Base-by-base conservation (phyloP, 2,329 filamentous ascomycete species). In the Graphilbum sp. region DNA sequence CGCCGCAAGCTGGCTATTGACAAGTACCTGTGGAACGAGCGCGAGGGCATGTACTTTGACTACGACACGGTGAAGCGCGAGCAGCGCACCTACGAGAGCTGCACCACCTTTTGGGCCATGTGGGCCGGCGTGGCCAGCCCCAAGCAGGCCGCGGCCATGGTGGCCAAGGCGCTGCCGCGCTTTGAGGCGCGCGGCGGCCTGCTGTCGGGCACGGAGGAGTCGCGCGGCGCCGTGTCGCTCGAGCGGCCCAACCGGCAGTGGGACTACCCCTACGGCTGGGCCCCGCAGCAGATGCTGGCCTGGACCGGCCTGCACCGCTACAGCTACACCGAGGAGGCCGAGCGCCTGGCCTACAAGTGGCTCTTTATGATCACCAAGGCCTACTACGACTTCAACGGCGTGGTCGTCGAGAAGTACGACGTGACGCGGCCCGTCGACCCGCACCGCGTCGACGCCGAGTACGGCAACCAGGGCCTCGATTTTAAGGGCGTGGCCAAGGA, bases 181-280 rank as follows among this genome's bases (percentile, higher is more conserved):
- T 87, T 98, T 44, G 88, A 98, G 58, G 82, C 73, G 2, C 79
- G 79, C 43, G 90, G 90, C 24, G 90, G 90, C 8, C 66, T 98
- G 16, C 70, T 93, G 2, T 88, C 87, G 1, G 88, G 88, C 38
- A 94, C 88, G 0, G 77, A 94, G 54, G 74, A 86, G 57, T 94
- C 85, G 39, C 81, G 90, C 33, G 90, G 90, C 31, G 63, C 67
- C 24, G 65, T 94, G 43, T 77, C 81, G 12, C 59, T 95, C 30
- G 74, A 87, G 49, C 72, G 88, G 35, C 90, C 90, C 8, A 96
- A 95, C 57, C 76, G 90, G 49, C 90, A 98, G 56, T 98, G 90
- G 90, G 90, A 98, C 56, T 96, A 86, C 55, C 90, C 90, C 0
- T 96, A 90, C 54, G 90, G 90, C 42, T 98, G 90, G 90, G 90